phyloP scores from a whole-genome alignment of 371 early-diverging fungal genomes.

The Funneliformis caledonium region DNA sequence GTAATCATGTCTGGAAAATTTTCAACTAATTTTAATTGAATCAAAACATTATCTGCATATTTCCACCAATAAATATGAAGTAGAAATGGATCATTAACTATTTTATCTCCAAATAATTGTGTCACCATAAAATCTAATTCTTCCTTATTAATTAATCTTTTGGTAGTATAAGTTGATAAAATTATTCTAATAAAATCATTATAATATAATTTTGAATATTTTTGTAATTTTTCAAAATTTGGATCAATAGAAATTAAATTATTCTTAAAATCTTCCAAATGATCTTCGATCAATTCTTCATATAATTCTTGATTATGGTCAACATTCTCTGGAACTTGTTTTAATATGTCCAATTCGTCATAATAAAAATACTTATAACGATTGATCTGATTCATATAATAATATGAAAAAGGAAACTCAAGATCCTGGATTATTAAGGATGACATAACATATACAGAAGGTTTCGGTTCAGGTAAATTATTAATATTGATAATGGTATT shows the following conservation, averaged over 20 bases:
- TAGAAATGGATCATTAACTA: slow-evolving; percentile 6
- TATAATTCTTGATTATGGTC: background rate
- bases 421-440: slow-evolving; percentile 6
- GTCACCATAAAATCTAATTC: background rate
- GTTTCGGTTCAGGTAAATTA: slow-evolving; percentile 2
- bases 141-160: background rate
- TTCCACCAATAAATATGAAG: slow-evolving; percentile 40
- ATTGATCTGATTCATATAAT: slow-evolving; percentile 36
- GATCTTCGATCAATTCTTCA: background rate
- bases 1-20: slow-evolving; percentile 10
- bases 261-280: slow-evolving; percentile 3
- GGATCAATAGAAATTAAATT: slow-evolving; percentile 24
- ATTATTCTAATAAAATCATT: slow-evolving; percentile 31
- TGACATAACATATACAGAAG: slow-evolving; percentile 19
- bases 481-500: slow-evolving; percentile 29
- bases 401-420: slow-evolving; percentile 39
- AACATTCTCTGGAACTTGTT: slow-evolving; percentile 37
- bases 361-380: slow-evolving; percentile 30
- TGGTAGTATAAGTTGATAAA: background rate
- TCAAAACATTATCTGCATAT: background rate
- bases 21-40: slow-evolving; percentile 26
- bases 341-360: slow-evolving; percentile 6
- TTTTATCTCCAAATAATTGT: background rate
- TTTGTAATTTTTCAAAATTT: slow-evolving; percentile 2
- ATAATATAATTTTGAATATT: slow-evolving; percentile 25